Conservation (phyloP, 2,329 filamentous ascomycete species). For the Arthrocladium fulminans region DNA sequence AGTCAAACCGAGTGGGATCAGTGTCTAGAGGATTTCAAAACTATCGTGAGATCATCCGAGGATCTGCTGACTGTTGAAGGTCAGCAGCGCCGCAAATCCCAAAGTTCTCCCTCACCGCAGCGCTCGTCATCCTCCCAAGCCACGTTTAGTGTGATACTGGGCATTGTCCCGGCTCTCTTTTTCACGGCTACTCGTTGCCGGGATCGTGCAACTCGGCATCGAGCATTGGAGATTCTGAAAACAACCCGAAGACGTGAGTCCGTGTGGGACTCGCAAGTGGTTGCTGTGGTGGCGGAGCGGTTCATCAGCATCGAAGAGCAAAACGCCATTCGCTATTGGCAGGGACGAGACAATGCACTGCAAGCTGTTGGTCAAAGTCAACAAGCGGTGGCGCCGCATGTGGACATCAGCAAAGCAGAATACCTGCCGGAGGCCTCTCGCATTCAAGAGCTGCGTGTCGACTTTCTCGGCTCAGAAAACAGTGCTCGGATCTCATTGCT, state of each 20-base stretch:
- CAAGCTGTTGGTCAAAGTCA: background rate
- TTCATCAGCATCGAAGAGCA: slow-evolving; percentile 10
- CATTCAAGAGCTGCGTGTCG: background rate
- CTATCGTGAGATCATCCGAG: slow-evolving; percentile 9
- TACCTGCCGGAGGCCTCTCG: background rate
- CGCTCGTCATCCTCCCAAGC: background rate
- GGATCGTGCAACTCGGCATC: slow-evolving; percentile 47
- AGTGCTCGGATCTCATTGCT: background rate
- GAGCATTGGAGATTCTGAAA: slow-evolving; percentile 53
- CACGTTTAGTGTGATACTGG: slow-evolving; percentile 53
- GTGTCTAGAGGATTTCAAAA: slow-evolving; percentile 9
- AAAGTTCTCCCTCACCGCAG: background rate
- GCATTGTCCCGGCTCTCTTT: slow-evolving; percentile 57
- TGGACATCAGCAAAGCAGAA: background rate
- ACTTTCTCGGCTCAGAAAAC: background rate
- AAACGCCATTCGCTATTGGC: background rate
- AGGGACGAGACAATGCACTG: background rate
- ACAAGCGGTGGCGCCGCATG: background rate
- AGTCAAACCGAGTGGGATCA: slow-evolving; percentile 10
- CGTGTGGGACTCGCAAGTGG: slow-evolving; percentile 50
- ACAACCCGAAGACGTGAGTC: slow-evolving; percentile 55
- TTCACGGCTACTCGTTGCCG: slow-evolving; percentile 60
- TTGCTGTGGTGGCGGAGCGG: slow-evolving; percentile 9
- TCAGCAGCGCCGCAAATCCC: slow-evolving; percentile 4
- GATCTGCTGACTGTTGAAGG: slow-evolving; percentile 11